Evolutionary conservation across 495 filamentous ascomycete species (phyloP).

Genomic region (Astrocystis sublimbata): DNA sequence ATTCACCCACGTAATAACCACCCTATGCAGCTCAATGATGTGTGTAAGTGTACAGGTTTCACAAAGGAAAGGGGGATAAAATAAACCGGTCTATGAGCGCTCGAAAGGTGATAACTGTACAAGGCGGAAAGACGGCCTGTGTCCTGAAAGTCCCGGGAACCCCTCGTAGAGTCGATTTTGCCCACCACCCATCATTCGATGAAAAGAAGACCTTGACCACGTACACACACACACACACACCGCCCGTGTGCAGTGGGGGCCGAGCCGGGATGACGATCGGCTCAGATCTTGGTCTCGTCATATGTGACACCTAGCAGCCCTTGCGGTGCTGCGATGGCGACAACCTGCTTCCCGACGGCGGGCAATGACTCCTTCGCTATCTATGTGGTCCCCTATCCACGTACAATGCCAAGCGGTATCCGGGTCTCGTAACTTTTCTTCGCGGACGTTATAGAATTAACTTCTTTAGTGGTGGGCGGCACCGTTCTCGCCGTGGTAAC

Average conservation of each 20-base stretch:
- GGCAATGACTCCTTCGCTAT: constrained; percentile 13
- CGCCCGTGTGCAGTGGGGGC: not conserved
- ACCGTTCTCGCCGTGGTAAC: constrained; percentile 73
- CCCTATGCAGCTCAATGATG: constrained; percentile 23
- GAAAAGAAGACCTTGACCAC: constrained; percentile 2
- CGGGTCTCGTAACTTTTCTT: constrained; percentile 11
- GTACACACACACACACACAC: no score
- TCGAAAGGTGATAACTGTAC: constrained; percentile 18
- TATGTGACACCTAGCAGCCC: constrained; percentile 6
- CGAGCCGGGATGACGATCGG: constrained; percentile 2
- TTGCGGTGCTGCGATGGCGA: not conserved
- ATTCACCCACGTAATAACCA: constrained; percentile 20
- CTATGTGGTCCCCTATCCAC: constrained; percentile 26
- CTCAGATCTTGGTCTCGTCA: constrained; percentile 4
- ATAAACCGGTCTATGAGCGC: constrained; percentile 22
- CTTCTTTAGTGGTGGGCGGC: constrained; percentile 61
- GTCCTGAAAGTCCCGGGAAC: constrained; percentile 11
- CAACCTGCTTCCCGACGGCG: constrained; percentile 4
- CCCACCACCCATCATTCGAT: constrained; percentile 11
- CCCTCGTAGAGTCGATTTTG: constrained; percentile 11
- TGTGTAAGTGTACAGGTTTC: constrained; percentile 19
- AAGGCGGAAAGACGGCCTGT: constrained; percentile 14
- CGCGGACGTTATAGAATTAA: not conserved
- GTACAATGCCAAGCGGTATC: constrained; percentile 27
- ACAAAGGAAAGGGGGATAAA: constrained; percentile 22